A percentile compares a stretch with the other conserved stretches of the same genome.
Conservation (phyloP, 2,329 filamentous ascomycete genomes). For the Delphinella strobiligena region DNA sequence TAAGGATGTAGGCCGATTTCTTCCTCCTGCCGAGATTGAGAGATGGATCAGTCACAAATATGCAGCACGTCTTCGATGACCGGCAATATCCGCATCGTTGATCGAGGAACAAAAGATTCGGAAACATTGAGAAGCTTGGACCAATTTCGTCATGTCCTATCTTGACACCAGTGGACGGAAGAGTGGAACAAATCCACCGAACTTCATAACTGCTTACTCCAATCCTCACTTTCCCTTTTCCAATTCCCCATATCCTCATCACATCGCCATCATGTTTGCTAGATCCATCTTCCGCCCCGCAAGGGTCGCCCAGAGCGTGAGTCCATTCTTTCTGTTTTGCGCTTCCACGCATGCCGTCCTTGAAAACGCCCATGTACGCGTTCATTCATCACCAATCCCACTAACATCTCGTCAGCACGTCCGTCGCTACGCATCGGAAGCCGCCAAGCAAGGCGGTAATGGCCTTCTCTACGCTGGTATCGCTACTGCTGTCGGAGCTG, state of each 20-base stretch:
- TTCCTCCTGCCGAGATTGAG: neutral
- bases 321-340: constrained; percentile 11
- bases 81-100: neutral
- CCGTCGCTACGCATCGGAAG: constrained; percentile 60
- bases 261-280: constrained; percentile 26
- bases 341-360: neutral
- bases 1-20: neutral
- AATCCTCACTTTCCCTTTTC: neutral
- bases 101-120: neutral
- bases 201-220: neutral
- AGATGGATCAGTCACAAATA: neutral
- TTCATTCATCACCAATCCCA: constrained; percentile 9
- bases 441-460: constrained; percentile 45
- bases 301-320: constrained; percentile 20
- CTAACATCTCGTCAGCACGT: constrained; percentile 36
- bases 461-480: constrained; percentile 49
- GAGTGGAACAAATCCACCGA: neutral
- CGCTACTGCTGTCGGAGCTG: constrained; percentile 46
- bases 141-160: neutral
- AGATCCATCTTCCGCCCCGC: constrained; percentile 31
- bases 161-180: neutral
- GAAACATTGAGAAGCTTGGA: neutral
- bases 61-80: neutral
- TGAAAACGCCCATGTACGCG: neutral
- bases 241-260: neutral